These are phyloP conservation scores for Theobroma cacao DNA, from an alignment of 345 rosid genomes.

Conservation along the genomic window DNA sequence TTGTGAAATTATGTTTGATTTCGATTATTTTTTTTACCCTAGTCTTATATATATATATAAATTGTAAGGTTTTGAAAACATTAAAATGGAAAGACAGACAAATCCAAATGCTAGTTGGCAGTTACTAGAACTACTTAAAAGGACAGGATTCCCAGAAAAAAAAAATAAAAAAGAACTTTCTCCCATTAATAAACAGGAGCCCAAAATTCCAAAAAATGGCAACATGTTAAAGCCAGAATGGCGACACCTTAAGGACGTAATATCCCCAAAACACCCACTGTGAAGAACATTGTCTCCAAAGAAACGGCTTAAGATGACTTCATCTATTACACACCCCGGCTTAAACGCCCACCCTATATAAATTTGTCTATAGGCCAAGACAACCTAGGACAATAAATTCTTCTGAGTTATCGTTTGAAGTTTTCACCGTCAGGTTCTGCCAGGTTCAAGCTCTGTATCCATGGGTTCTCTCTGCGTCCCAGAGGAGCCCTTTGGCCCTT, in stretches of 20 bases:
- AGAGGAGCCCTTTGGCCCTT: slow-evolving; percentile 18
- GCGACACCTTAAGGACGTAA: slow-evolving; percentile 32
- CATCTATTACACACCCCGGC: slow-evolving; percentile 12
- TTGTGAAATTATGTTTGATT: no score
- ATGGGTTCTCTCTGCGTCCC: slow-evolving; percentile 67
- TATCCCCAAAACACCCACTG: not conserved
- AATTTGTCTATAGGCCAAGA: not conserved
- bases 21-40: no score
- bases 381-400: not conserved
- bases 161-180: not conserved
- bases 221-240: slow-evolving; percentile 37
- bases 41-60: no score
- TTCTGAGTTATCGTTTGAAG: not conserved
- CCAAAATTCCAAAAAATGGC: slow-evolving; percentile 27
- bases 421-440: not conserved
- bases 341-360: not conserved
- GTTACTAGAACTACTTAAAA: no score
- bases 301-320: slow-evolving; percentile 18
- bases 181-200: not conserved
- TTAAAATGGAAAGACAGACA: no score
- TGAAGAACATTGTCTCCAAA: not conserved
- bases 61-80: no score
- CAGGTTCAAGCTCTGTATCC: not conserved
- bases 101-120: no score
- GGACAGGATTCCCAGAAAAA: no score